phyloP scores from a whole-genome alignment of 225 moss, liverwort and hornwort species.

The Polytrichum formosum region DNA sequence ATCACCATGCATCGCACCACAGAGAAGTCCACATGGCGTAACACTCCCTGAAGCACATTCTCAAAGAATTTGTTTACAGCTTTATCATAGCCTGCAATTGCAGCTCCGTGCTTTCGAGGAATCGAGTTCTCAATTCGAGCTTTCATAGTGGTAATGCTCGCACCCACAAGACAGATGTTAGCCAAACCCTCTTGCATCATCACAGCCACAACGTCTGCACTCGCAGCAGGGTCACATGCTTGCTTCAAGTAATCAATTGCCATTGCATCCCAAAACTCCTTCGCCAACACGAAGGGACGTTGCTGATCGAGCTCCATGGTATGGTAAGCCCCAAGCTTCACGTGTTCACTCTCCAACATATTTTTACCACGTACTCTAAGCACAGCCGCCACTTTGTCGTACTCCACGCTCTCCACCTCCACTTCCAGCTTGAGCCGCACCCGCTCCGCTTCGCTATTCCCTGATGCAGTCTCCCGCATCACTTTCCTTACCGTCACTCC shows the following conservation, averaged over 20 bases:
- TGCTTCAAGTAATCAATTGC: conserved; percentile 80
- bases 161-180: conserved; percentile 80
- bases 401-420: conserved; percentile 85
- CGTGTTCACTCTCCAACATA: conserved; percentile 75
- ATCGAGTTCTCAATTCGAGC: conserved; percentile 80
- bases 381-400: conserved; percentile 88
- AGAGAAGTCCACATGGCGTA: conserved; percentile 80
- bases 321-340: conserved; percentile 90
- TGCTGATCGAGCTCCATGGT: conserved; percentile 96
- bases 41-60: conserved; percentile 77
- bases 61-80: conserved; percentile 92
- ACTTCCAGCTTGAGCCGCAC: conserved; percentile 84
- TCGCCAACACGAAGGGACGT: conserved; percentile 73
- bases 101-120: conserved; percentile 87
- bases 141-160: conserved; percentile 85
- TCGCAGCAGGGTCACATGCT: conserved; percentile 84
- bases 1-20: conserved; percentile 84
- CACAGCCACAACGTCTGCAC: conserved; percentile 85
- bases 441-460: conserved; percentile 80
- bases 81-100: conserved; percentile 92
- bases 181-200: conserved; percentile 96
- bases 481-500: conserved; percentile 92
- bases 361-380: conserved; percentile 93
- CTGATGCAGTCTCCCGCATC: conserved; percentile 83
- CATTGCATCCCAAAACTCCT: conserved; percentile 76